Base-by-base conservation (phyloP, 139 green algal genomes). In the Spirogloea muscicola region DNA sequence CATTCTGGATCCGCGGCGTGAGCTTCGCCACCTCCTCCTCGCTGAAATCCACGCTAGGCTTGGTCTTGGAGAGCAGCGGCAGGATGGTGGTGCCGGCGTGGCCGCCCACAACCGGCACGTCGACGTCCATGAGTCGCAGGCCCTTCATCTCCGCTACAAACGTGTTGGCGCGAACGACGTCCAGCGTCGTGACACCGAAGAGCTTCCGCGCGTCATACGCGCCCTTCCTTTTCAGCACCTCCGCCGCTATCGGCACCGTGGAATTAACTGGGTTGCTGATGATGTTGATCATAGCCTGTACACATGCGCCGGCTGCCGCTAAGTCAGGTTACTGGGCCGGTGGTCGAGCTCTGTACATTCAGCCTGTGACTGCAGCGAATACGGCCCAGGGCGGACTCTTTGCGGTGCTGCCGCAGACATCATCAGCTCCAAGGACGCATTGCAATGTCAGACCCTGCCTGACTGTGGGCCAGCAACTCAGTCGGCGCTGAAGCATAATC, bases 241-340 rank as follows among this genome's bases (percentile, higher is more conserved):
- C 92, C 6, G 90, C 93, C 9, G 90, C 87, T 72, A 98, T 98
- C 39, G 94, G 91, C 40, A 98, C 94, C 13, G 94, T 98, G 37
- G 87, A 95, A 87, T 98, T 98, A 67, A 98, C 94, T 1, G 94
- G 94, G 87, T 98, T 98, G 86, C 87, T 93, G 83, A 97, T 97
- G 84, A 96, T 90, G 74, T 85, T 85, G 55, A 93, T 76, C 42
- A 94, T 66, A 41, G 84, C 82, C 34, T 85, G 64, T n/a, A n/a
- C n/a, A n/a, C n/a, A n/a, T n/a, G n/a, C 25, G 76, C n/a, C n/a
- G n/a, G n/a, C n/a, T n/a, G n/a, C n/a, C n/a, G n/a, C n/a, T n/a
- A n/a, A n/a, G n/a, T n/a, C n/a, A n/a, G n/a, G n/a, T n/a, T n/a
- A n/a, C n/a, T n/a, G n/a, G n/a, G n/a, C n/a, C n/a, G n/a, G n/a